Evolutionary conservation across 768 basidiomycete genomes (phyloP), one percentile per base, ranked within the genome.

Genomic region (Psilocybe azurescens): DNA sequence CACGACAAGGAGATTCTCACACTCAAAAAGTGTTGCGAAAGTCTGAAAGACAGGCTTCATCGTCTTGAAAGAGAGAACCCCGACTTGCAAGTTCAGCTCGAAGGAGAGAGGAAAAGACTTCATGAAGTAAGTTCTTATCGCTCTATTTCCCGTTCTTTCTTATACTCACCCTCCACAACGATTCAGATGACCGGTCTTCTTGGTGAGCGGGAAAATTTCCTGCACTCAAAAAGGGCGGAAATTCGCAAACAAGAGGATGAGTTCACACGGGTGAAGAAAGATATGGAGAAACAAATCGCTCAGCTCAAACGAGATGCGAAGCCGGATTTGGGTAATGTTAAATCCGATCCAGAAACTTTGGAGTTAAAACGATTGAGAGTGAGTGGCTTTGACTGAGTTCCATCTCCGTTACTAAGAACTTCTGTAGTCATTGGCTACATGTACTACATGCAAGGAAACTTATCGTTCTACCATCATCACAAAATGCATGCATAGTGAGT

Each of bases 401-500:
- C 51, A 28, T 9, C 5, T 20, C 41, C n/a, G 32, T 24, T 32
- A 44, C 53, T 60, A 30, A 36, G 61, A 60, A 18, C 30, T 18
- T 58, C 48, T 13, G 46, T 50, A 96, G 95, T 83, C 83, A 72
- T 79, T 97, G 44, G 83, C 98, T 33, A 89, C 92, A 71, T 99
- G 97, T 73, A 92, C 93, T 11, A 95, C 91, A 5, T 99, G 97
- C 77, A 86, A 86, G 56, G 81, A 83, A 59, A 82, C 86, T 61
- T 88, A 95, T 77, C 89, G 94, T 18, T 86, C 87, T 52, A 89
- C 90, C 3, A 86, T 94, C 41, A 84, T 97, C 63, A 90, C 87
- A 36, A 95, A 94, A 73, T 97, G 95, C 80, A 89, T 91, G 86
- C 95, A 97, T 72, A 93, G 94, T 95, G 72, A 65, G 93, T 86